Conservation (phyloP, 2,329 filamentous ascomycete species). For the Penicillium sp. region DNA sequence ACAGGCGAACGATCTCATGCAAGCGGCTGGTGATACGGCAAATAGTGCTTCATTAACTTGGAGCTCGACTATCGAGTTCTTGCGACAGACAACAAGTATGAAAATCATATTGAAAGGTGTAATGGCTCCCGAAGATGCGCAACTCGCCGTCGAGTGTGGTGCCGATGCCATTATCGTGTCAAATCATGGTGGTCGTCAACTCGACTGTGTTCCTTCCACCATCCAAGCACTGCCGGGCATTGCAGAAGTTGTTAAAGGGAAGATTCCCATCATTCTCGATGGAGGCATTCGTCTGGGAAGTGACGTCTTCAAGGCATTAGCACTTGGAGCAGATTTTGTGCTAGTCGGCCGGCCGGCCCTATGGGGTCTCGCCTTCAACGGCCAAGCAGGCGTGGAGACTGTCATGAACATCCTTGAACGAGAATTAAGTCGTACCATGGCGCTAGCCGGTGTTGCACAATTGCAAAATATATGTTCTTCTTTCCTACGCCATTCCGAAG, state of each 20-base stretch:
- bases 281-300: constrained; percentile 7
- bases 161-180: constrained; percentile 8
- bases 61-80: constrained; percentile 3
- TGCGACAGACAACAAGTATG: constrained; percentile 3
- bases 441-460: neutral
- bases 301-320: constrained; percentile 10
- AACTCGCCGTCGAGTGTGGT: constrained; percentile 1
- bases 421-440: constrained; percentile 7
- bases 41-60: constrained; percentile 8
- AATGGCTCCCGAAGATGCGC: constrained; percentile 4
- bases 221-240: constrained; percentile 4
- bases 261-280: constrained; percentile 4
- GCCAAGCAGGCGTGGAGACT: constrained; percentile 4
- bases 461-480: neutral
- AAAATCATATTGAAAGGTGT: constrained; percentile 8
- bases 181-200: constrained; percentile 9
- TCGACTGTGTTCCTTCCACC: constrained; percentile 8
- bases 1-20: constrained; percentile 2
- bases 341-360: constrained; percentile 4
- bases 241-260: neutral
- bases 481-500: constrained; percentile 1
- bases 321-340: constrained; percentile 5
- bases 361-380: constrained; percentile 9
- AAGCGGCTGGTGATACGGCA: neutral
- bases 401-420: constrained; percentile 11